Base-by-base conservation (phyloP, 805 yeast genomes). In the Helenozyma rhizophorensis region DNA sequence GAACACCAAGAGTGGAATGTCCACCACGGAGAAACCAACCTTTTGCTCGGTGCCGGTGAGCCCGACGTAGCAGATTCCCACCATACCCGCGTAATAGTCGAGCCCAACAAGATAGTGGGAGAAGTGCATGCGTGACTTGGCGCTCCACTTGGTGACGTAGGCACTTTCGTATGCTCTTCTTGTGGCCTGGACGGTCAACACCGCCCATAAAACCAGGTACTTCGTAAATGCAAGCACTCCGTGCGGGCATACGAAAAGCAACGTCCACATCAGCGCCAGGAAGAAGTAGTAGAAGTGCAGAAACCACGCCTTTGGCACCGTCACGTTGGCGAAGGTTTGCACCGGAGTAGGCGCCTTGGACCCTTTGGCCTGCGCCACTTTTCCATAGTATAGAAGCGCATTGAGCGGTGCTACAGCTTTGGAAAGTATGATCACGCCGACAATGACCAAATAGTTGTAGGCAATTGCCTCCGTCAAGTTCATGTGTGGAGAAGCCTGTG, bases 51-150 rank as follows among this genome's bases (percentile, higher is more conserved):
- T 17, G 19, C 19, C 8, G 19, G 19, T 17, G 10, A 37, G 30
- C 2, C 43, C 43, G 23, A n/a, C 16, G 17, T 27, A 34, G 24
- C 37, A 39, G 27, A 66, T 68, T 7, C 68, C 17, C 33, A 75
- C 68, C 8, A 79, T 58, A 1, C 71, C 52, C 0, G 72, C 34
- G 42, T 83, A 83, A 47, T 76, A 82, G 45, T 67, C 62, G 4
- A 80, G 21, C 0, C 93, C 94, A 4, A 73, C 80, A 1, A 77
- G 30, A 46, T 82, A 83, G 55, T 83, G 93, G 1, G 76, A 62
- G 23, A 81, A 46, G 48, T 82, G 80, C 64, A 83, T 83, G 37
- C 67, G 67, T 2, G 87, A 67, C 1, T 48, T 47, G 2, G 52
- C 27, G 3, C 71, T 62, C 50, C 70, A 77, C 23, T 64, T 72